Conservation (phyloP, 2,329 filamentous ascomycete species). For the Fusarium tricinctum region DNA sequence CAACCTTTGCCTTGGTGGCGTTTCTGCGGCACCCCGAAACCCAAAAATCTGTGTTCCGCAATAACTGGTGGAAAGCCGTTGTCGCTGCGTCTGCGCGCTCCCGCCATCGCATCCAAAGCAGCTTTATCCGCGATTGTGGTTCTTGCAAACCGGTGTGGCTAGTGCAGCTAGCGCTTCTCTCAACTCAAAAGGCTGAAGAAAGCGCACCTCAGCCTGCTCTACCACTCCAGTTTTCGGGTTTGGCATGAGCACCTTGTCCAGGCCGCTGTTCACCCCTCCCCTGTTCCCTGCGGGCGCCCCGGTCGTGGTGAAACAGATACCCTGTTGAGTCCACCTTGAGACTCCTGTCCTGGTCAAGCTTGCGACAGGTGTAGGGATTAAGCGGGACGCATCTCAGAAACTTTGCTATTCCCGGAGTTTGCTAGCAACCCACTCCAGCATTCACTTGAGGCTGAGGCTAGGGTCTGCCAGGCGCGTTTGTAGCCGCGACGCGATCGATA, state of each 20-base stretch:
- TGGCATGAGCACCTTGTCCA: conserved; percentile 40
- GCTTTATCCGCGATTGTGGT: conserved; percentile 21
- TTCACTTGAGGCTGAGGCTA: conserved; percentile 47
- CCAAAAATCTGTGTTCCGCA: conserved; percentile 26
- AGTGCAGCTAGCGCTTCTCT: conserved; percentile 34
- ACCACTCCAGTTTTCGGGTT: conserved; percentile 40
- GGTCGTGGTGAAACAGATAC: conserved; percentile 65
- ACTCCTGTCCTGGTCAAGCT: conserved; percentile 60
- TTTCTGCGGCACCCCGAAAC: conserved; percentile 18
- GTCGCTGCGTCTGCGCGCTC: conserved; percentile 14
- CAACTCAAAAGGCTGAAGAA: conserved; percentile 34
- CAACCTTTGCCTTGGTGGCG: conserved; percentile 35
- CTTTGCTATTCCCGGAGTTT: conserved; percentile 42
- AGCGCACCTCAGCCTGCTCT: conserved; percentile 46
- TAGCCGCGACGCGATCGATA: conserved; percentile 29
- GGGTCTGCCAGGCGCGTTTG: conserved; percentile 35
- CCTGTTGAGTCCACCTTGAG: conserved; percentile 62
- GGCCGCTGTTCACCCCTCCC: conserved; percentile 41
- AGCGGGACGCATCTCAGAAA: conserved; percentile 32
- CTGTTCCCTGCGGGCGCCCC: conserved; percentile 54
- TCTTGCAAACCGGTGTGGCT: conserved; percentile 42
- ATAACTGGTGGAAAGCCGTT: conserved; percentile 25
- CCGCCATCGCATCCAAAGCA: conserved; percentile 9
- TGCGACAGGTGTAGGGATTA: conserved; percentile 56
- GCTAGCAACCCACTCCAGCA: conserved; percentile 33